Evolutionary conservation across 148 eudicot genomes (phyloP).

Genomic region (Chenopodium formosanum): DNA sequence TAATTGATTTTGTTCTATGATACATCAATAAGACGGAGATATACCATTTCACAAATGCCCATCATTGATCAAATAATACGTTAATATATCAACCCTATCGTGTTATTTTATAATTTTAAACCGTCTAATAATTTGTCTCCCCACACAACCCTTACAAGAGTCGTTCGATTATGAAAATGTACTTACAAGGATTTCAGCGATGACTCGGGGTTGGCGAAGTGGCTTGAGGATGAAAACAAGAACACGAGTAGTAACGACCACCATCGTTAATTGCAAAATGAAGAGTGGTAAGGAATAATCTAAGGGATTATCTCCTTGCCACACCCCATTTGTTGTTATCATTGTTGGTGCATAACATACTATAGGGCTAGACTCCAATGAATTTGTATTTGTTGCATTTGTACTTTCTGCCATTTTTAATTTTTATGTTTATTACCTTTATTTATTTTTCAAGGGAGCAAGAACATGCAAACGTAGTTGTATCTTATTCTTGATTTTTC

Average conservation of each 20-base stretch:
- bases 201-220: constrained; percentile 75
- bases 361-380: constrained; percentile 14
- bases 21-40: too few relatives aligned
- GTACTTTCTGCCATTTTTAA: constrained; percentile 18
- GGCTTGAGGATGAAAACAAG: constrained; percentile 63
- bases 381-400: background rate
- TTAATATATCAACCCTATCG: too few relatives aligned
- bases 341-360: constrained; percentile 64
- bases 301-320: constrained; percentile 78
- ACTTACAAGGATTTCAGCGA: constrained; percentile 78
- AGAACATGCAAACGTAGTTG: background rate
- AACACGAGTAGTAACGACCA: constrained; percentile 53
- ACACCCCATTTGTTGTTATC: constrained; percentile 76
- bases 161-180: background rate
- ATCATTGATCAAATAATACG: too few relatives aligned
- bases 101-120: too few relatives aligned
- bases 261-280: constrained; percentile 60
- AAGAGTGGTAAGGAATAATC: constrained; percentile 68
- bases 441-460: background rate
- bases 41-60: too few relatives aligned
- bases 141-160: too few relatives aligned
- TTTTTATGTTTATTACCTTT: background rate
- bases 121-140: background rate
- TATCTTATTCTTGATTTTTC: background rate
- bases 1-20: too few relatives aligned